Conservation (phyloP, 495 filamentous ascomycete genomes). For the Penicillium turbatum region DNA sequence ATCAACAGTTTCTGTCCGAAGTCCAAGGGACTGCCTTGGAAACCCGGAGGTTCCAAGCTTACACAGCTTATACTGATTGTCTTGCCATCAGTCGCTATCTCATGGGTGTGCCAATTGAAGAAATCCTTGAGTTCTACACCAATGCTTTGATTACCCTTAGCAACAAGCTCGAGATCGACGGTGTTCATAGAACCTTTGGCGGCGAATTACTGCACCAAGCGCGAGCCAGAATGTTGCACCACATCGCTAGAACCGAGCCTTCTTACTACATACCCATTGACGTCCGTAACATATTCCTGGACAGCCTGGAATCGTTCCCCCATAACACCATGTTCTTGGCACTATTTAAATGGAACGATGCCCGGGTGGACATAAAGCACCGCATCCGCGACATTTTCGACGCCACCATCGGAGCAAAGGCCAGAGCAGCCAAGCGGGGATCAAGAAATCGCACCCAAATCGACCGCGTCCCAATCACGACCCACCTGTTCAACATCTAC, state of each 20-base stretch:
- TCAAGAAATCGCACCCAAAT: neutral
- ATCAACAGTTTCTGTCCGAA: constrained; percentile 48
- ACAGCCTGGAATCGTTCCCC: constrained; percentile 61
- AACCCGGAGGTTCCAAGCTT: constrained; percentile 36
- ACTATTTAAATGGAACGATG: constrained; percentile 66
- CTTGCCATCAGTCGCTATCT: constrained; percentile 64
- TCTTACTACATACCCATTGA: constrained; percentile 59
- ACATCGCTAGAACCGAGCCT: constrained; percentile 51
- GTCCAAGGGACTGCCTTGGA: constrained; percentile 55
- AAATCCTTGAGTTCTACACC: constrained; percentile 48
- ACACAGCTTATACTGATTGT: constrained; percentile 55
- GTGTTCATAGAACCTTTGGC: constrained; percentile 30
- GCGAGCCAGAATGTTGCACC: constrained; percentile 61
- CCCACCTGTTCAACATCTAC: constrained; percentile 61
- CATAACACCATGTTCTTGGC: constrained; percentile 73
- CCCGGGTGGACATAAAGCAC: constrained; percentile 64
- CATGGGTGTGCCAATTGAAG: constrained; percentile 27
- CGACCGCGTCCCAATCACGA: constrained; percentile 41
- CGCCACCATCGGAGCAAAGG: neutral
- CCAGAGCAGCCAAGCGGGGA: constrained; percentile 33
- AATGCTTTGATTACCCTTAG: constrained; percentile 41
- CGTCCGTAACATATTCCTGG: constrained; percentile 55
- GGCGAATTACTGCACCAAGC: constrained; percentile 61
- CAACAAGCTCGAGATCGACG: constrained; percentile 27
- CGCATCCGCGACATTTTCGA: constrained; percentile 54